phyloP scores from a whole-genome alignment of 2,329 filamentous ascomycete species.

The Zasmidium cellare region DNA sequence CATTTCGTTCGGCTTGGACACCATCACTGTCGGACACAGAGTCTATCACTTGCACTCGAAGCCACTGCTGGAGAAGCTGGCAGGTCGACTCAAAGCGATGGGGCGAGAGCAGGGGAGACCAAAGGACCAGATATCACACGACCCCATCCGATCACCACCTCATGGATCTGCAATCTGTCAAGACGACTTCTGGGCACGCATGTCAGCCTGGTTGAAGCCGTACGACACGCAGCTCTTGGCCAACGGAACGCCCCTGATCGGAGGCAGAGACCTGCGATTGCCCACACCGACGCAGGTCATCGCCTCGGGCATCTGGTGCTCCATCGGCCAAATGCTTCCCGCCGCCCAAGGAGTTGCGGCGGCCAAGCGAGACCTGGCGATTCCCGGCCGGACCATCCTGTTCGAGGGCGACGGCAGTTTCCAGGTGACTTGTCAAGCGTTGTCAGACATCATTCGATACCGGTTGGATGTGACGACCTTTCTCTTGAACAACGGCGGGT shows the following conservation, averaged over 20 bases:
- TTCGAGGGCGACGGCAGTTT: slow-evolving; percentile 44
- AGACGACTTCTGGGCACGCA: slow-evolving; percentile 8
- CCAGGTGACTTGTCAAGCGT: slow-evolving; percentile 60
- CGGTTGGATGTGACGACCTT: slow-evolving; percentile 41
- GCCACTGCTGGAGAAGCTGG: neutral
- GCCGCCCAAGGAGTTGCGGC: slow-evolving; percentile 71
- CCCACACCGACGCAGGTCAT: slow-evolving; percentile 72
- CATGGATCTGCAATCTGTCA: slow-evolving; percentile 5
- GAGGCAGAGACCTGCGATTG: slow-evolving; percentile 82
- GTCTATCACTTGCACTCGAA: slow-evolving; percentile 29
- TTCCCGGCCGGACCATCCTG: slow-evolving; percentile 48
- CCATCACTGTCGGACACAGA: slow-evolving; percentile 29
- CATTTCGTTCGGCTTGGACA: slow-evolving; percentile 34
- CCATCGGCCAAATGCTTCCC: slow-evolving; percentile 66
- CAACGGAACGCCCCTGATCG: slow-evolving; percentile 85
- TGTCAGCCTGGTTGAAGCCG: slow-evolving; percentile 5
- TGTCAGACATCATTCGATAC: slow-evolving; percentile 60
- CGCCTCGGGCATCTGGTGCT: slow-evolving; percentile 74
- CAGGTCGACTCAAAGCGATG: neutral
- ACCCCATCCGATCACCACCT: no score
- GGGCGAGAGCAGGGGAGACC: neutral
- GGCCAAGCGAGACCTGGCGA: slow-evolving; percentile 62
- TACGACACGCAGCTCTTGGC: slow-evolving; percentile 80
- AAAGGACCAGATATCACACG: no score
- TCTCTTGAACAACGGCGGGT: slow-evolving; percentile 47